These are phyloP conservation scores for Polyporus arcularius DNA, from an alignment of 768 basidiomycete genomes.

Conservation along the genomic window DNA sequence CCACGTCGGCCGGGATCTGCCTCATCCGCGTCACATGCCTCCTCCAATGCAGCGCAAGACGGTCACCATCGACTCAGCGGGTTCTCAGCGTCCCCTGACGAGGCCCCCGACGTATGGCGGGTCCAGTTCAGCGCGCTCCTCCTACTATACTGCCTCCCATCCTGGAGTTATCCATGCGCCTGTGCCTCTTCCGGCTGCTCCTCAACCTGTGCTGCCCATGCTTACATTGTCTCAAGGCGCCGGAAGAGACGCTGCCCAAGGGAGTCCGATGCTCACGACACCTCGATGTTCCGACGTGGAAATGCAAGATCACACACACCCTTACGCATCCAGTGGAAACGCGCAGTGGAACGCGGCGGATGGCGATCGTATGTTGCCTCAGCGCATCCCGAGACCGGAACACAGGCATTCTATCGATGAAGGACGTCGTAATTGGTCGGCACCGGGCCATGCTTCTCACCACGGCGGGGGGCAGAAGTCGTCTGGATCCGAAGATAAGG, in stretches of 20 bases:
- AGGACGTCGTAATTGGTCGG: background rate
- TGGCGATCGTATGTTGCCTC: background rate
- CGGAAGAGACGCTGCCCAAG: background rate
- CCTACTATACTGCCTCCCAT: constrained; percentile 10
- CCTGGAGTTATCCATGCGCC: constrained; percentile 25
- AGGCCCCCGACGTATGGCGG: background rate
- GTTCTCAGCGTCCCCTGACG: constrained; percentile 10
- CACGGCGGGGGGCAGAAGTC: constrained; percentile 11
- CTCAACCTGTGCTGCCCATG: constrained; percentile 33
- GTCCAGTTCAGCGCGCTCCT: constrained; percentile 1
- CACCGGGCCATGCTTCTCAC: constrained; percentile 9
- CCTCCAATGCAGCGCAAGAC: constrained; percentile 10
- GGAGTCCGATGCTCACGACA: constrained; percentile 32
- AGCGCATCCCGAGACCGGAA: background rate
- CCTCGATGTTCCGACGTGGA: constrained; percentile 43
- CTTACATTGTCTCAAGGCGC: background rate
- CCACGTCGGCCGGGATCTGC: background rate
- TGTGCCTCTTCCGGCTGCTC: constrained; percentile 19
- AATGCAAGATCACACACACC: constrained; percentile 40
- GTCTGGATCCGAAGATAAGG: constrained; percentile 35
- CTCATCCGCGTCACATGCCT: background rate
- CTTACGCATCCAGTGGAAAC: constrained; percentile 15
- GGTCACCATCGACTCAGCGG: constrained; percentile 4
- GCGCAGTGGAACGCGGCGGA: constrained; percentile 19
- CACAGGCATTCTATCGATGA: background rate